Evolutionary conservation across 768 basidiomycete species (phyloP), one percentile per base, ranked within the genome.

Genomic region (Pisolithus microcarpus): DNA sequence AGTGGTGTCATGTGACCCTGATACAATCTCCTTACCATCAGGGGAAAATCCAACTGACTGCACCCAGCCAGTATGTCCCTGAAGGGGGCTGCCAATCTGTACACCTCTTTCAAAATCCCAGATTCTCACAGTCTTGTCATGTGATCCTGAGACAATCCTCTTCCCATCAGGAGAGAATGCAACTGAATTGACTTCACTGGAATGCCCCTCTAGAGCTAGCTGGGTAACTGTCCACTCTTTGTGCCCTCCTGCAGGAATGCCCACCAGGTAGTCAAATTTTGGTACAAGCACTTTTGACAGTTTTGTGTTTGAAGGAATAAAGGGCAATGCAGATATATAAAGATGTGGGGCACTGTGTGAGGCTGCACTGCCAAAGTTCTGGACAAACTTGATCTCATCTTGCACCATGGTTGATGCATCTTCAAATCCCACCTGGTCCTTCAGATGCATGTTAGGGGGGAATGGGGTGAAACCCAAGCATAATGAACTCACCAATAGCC

Each of bases 271-370:
- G 4, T 1, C 2, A 4, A 42, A 38, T 2, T 13, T 49, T 28
- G 3, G n/a, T 1, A 9, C 6, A 16, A 51, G 24, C 7, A 2
- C 11, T n/a, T 28, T 37, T 16, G 50, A 48, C 59, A 58, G 65
- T 61, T 28, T 61, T 56, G 18, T 71, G 66, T 51, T 51, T 9
- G 6, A 26, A 19, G 60, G 62, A 23, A 49, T 19, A 42, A 65
- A 59, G 40, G 62, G 58, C 16, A 65, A 39, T 10, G 57, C 62
- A 21, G 62, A 64, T 19, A 64, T 26, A 52, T 64, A 64, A 21
- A 64, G 54, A 40, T 64, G 63, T 2, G 60, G 63, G 3, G 50
- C 51, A 51, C 55, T 58, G 16, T 59, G 46, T 18, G 47, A 13
- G 16, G 59, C 59, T 2, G 50, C 26, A 31, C 13, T 21, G 9